Percentiles rank a stretch among this genome's conserved stretches.
These are phyloP conservation scores for Flaveria sonorensis DNA, from an alignment of 129 eudicot species.

Conservation along the genomic window DNA sequence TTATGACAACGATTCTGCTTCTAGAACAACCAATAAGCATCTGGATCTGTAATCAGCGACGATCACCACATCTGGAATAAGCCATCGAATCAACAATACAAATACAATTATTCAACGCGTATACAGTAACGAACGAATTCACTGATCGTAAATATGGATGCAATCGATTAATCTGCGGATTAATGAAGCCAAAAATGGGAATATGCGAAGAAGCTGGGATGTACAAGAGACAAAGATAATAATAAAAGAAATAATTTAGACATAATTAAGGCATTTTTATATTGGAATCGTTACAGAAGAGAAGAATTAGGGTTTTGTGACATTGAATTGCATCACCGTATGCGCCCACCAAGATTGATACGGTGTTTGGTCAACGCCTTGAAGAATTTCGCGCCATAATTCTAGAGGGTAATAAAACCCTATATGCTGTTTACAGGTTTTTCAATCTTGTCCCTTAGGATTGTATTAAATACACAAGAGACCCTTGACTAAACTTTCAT, in stretches of 20 bases:
- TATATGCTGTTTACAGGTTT: neutral
- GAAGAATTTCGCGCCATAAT: constrained; percentile 39
- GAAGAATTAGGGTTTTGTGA: constrained; percentile 29
- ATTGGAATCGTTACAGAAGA: neutral
- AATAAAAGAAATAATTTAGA: constrained; percentile 4
- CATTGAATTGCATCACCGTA: constrained; percentile 12
- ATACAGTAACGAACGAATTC: neutral
- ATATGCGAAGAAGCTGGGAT: constrained; percentile 36
- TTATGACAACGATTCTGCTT: constrained; percentile 27
- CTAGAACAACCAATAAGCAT: constrained; percentile 8
- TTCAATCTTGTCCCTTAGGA: neutral
- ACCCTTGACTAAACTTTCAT: neutral
- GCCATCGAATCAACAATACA: neutral
- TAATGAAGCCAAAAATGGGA: constrained; percentile 36
- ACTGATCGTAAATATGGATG: constrained; percentile 11
- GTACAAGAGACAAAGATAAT: constrained; percentile 24
- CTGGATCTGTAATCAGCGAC: constrained; percentile 26
- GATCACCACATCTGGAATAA: constrained; percentile 6
- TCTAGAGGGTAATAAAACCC: constrained; percentile 1
- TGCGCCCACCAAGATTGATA: constrained; percentile 34
- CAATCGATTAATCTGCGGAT: constrained; percentile 17
- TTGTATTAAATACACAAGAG: neutral
- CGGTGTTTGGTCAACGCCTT: constrained; percentile 32
- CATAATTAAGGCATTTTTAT: neutral
- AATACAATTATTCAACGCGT: constrained; percentile 12